Conservation (phyloP, 2,329 filamentous ascomycete genomes). For the Aspergillus sp. region DNA sequence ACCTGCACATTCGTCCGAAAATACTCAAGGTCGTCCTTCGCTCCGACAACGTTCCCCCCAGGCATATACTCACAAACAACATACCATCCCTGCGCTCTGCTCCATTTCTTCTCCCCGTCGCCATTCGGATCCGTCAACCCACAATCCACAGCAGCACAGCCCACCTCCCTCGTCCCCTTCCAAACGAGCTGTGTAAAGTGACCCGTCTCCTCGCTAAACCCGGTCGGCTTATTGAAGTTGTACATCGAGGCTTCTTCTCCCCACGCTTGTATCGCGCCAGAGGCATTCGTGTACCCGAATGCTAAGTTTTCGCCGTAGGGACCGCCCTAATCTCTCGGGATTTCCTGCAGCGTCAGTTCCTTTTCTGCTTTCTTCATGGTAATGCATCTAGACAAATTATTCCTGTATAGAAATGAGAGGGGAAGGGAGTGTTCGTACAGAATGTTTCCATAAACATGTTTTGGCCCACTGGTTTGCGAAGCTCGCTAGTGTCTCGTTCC, state of each 20-base stretch:
- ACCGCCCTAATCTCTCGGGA: constrained; percentile 42
- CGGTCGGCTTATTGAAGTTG: constrained; percentile 54
- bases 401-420: not conserved
- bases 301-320: constrained; percentile 75
- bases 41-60: constrained; percentile 58
- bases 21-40: constrained; percentile 21
- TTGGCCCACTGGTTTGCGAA: constrained; percentile 55
- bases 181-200: constrained; percentile 76
- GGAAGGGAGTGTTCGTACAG: constrained; percentile 22
- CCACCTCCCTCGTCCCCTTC: constrained; percentile 61
- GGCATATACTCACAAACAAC: constrained; percentile 72
- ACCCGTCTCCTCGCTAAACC: constrained; percentile 61
- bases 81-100: constrained; percentile 56
- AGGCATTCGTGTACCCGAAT: constrained; percentile 62
- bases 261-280: constrained; percentile 64
- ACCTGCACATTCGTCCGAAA: constrained; percentile 33
- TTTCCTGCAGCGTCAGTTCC: too few relatives aligned
- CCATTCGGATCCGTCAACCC: constrained; percentile 32
- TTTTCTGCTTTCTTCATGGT: too few relatives aligned
- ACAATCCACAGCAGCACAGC: constrained; percentile 53
- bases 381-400: constrained; percentile 3
- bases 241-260: constrained; percentile 61
- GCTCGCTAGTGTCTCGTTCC: constrained; percentile 64
- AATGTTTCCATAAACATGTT: constrained; percentile 44
- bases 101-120: constrained; percentile 4